Evolutionary conservation across 176 grass and related monocot species (phyloP), one percentile per base, ranked within the genome.

Genomic region (Stipa capillata): DNA sequence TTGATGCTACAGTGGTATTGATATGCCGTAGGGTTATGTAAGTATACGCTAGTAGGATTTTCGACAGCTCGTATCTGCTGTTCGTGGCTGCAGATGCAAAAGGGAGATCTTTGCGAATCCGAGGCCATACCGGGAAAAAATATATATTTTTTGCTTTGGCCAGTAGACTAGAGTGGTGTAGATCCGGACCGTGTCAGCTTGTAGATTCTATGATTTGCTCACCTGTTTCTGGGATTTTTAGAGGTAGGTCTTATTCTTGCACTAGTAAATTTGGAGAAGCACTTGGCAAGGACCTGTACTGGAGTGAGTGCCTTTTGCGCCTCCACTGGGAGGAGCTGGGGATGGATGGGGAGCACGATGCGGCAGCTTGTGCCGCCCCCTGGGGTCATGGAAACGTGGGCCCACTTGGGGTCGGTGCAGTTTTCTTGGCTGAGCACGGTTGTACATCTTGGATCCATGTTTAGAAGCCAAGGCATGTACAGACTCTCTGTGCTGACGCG

Each of bases 91-190:
- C 57, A 33, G 54, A 69, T 55, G 47, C 28, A 11, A 45, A 75
- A 80, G 70, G 25, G 24, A 7, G 75, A 80, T 89, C 70, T 52
- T 20, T 54, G 76, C 70, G 43, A 69, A 85, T 89, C 76, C 77
- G 11, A 53, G 77, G 44, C 87, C 87, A 85, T 76, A 67, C 87
- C 62, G 51, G 87, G 34, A 8, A 20, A 79, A 80, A n/a, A n/a
- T n/a, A 1, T 40, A 23, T 35, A n/a, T 76, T 58, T 2, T 16
- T 42, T 29, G 32, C 3, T 17, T 32, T 33, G 59, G 60, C 41
- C 58, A 49, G 74, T 23, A 14, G 49, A 59, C 69, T 79, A 42
- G 52, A 45, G 24, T 42, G 56, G 10, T 43, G 16, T 24, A 39
- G 50, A 53, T 1, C 0, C 0, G 67, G 78, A 41, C 60, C 40